Evolutionary conservation across 352 stramenopile genomes (phyloP), one percentile per base, ranked within the genome.

Genomic region (Plasmopara halstedii): DNA sequence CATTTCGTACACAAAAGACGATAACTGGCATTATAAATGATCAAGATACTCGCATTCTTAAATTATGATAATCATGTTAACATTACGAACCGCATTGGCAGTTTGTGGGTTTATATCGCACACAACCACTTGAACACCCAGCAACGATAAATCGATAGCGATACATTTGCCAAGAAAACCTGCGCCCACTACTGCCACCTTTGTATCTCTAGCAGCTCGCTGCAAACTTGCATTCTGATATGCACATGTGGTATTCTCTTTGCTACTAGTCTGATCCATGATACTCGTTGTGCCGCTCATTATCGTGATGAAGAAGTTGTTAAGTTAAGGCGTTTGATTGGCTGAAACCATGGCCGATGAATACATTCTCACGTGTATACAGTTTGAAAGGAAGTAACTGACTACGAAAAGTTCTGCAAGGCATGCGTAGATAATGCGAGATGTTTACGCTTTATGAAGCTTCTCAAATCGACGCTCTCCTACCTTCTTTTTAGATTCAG

Each of bases 81-180:
- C 15, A 20, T 42, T 32, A 66, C 62, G 21, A 29, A 83, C 68
- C 40, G 43, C 42, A 21, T 53, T 50, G 15, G 53, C 43, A 15
- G 46, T 63, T n/a, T 79, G 59, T 32, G 48, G 50, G 43, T 83
- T 73, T 0, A 52, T 67, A 60, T 88, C 76, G 32, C 58, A 86
- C 13, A 88, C 65, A 21, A 83, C 5, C 17, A 88, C 73, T 6
- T 63, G 44, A 5, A 77, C 67, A 18, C 73, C 77, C 13, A 79
- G 50, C 36, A 86, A 61, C 26, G 77, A 85, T 29, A 88, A 56
- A 40, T 88, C 73, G 29, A 85, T 67, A 6, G 73, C 69, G 48
- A 85, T 77, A 58, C 70, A 83, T 40, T 61, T 79, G 36, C 73
- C 73, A 15, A 88, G 56, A 53, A 83, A 81, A 27, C 76, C 76